Evolutionary conservation across 2,329 filamentous ascomycete species (phyloP).

Genomic region (Hypoxylon sp.): DNA sequence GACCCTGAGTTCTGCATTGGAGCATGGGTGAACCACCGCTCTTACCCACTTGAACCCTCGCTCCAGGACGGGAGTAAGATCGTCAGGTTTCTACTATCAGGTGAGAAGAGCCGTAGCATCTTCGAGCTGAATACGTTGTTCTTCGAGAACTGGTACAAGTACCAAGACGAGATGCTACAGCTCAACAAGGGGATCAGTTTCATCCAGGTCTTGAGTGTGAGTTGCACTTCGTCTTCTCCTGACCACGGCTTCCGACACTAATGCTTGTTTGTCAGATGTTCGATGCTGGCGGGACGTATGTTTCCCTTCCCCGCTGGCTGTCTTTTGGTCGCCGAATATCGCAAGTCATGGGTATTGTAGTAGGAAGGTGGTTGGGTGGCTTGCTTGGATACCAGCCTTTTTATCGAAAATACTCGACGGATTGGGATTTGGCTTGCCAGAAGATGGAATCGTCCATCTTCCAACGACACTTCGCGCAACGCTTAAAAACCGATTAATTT

Average conservation of each 20-base stretch:
- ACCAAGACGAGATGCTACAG: slow-evolving; percentile 35
- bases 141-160: slow-evolving; percentile 47
- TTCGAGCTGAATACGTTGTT: slow-evolving; percentile 18
- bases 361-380: slow-evolving; percentile 38
- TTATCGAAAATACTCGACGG: slow-evolving; percentile 29
- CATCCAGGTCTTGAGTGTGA: slow-evolving; percentile 40
- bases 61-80: background rate
- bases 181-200: slow-evolving; percentile 6
- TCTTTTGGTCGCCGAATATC: slow-evolving; percentile 26
- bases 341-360: slow-evolving; percentile 13
- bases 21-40: background rate
- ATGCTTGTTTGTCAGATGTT: slow-evolving; percentile 29
- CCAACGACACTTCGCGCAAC: slow-evolving; percentile 30
- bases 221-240: background rate
- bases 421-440: slow-evolving; percentile 33
- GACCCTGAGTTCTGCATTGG: background rate
- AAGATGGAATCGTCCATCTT: slow-evolving; percentile 34
- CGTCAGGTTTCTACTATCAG: background rate
- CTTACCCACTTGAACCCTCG: background rate
- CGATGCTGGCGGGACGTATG: slow-evolving; percentile 36
- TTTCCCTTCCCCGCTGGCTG: slow-evolving; percentile 32
- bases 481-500: background rate
- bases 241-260: background rate
- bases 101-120: background rate
- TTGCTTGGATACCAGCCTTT: slow-evolving; percentile 42